Percentiles rank a stretch among this genome's conserved stretches.
These are phyloP conservation scores for Penicilliopsis zonata DNA, from an alignment of 495 filamentous ascomycete genomes.

Conservation along the genomic window DNA sequence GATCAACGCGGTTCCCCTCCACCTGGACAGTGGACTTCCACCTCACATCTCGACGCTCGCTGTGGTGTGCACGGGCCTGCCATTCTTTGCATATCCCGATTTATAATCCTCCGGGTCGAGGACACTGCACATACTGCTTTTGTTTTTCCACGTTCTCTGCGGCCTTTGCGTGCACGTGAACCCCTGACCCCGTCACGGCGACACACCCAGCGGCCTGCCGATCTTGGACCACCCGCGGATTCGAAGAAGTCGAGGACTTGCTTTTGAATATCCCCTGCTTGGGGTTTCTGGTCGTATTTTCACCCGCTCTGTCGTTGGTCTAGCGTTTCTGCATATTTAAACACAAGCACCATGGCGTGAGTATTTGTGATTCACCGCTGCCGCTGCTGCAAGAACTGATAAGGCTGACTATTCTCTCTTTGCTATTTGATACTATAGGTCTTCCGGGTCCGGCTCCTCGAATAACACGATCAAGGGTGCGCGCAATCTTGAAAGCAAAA, in stretches of 20 bases:
- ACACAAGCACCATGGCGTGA: conserved; percentile 35
- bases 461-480: conserved; percentile 66
- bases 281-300: conserved; percentile 11
- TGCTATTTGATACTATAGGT: too few species aligned
- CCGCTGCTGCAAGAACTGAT: not conserved
- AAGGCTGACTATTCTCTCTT: too few species aligned
- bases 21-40: not conserved
- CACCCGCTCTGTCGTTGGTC: conserved; percentile 1
- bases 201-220: conserved; percentile 11
- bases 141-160: not conserved
- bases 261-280: conserved; percentile 19
- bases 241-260: conserved; percentile 5
- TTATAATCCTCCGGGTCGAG: not conserved
- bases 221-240: conserved; percentile 1
- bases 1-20: not conserved
- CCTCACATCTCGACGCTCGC: not conserved
- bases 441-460: conserved; percentile 26
- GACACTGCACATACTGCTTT: not conserved
- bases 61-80: not conserved
- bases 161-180: conserved; percentile 12
- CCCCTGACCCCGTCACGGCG: conserved; percentile 19
- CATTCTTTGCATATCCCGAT: not conserved
- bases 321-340: conserved; percentile 1
- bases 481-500: conserved; percentile 9
- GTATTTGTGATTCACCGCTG: conserved; percentile 11